phyloP scores from a whole-genome alignment of 495 filamentous ascomycete genomes.

The Chlorociboria aeruginascens region DNA sequence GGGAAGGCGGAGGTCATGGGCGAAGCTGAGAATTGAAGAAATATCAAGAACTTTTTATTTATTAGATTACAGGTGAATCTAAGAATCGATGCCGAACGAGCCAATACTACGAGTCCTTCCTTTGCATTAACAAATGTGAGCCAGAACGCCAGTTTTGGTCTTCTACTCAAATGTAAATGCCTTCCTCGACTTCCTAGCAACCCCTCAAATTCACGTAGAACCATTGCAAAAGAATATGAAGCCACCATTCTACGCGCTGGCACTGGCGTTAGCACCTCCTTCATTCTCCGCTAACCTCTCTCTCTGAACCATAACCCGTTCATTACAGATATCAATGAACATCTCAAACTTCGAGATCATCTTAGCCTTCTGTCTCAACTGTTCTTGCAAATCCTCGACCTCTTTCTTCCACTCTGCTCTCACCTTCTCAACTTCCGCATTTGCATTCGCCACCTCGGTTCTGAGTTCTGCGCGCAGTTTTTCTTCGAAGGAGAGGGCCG shows the following conservation, averaged over 20 bases:
- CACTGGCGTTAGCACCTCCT: neutral
- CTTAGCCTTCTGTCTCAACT: conserved; percentile 38
- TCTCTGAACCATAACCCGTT: conserved; percentile 40
- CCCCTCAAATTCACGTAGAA: too few relatives aligned
- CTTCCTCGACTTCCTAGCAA: too few relatives aligned
- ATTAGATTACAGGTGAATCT: too few relatives aligned
- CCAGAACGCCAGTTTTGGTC: too few relatives aligned
- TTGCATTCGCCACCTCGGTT: conserved; percentile 34
- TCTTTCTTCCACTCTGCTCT: conserved; percentile 34
- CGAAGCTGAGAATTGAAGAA: neutral
- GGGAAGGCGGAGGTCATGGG: conserved; percentile 5
- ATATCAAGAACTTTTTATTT: neutral
- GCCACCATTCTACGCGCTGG: neutral
- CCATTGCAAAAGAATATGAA: too few relatives aligned
- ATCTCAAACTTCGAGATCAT: conserved; percentile 44
- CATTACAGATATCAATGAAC: conserved; percentile 49
- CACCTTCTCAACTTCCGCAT: conserved; percentile 34
- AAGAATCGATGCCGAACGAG: neutral
- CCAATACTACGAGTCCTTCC: neutral
- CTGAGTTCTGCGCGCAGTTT: conserved; percentile 41
- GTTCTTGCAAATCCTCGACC: conserved; percentile 34
- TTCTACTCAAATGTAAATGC: too few relatives aligned
- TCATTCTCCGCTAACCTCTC: conserved; percentile 25
- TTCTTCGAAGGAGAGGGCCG: conserved; percentile 41
- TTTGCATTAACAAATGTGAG: neutral